phyloP scores from a whole-genome alignment of 352 stramenopile genomes.

The Phytopythium chamaehyphon region DNA sequence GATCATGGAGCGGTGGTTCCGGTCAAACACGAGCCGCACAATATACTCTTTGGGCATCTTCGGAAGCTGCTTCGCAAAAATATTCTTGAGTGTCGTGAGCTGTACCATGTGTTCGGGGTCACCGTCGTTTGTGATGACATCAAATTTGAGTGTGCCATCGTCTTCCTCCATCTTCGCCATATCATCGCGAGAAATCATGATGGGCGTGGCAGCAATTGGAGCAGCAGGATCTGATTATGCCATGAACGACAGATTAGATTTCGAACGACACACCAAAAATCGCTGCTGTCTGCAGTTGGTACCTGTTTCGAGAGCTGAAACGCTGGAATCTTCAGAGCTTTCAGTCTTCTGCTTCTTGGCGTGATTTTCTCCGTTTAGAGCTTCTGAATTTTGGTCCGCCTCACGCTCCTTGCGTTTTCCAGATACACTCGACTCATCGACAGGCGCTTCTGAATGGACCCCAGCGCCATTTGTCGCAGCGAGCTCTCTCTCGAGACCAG shows the following conservation, averaged over 20 bases:
- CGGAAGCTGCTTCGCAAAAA: conserved; percentile 96
- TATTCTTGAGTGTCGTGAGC: conserved; percentile 96
- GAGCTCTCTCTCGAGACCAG: too few relatives aligned
- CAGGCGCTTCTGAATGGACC: neutral
- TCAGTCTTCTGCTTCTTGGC: conserved; percentile 40
- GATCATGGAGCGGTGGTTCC: conserved; percentile 91
- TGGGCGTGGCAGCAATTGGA: conserved; percentile 16
- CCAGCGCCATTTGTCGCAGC: neutral
- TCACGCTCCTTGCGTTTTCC: conserved; percentile 22
- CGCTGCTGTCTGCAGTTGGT: neutral
- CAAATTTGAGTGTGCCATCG: conserved; percentile 71
- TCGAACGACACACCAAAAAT: neutral
- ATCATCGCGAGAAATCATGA: conserved; percentile 80
- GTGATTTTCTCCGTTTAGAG: conserved; percentile 2
- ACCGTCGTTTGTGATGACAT: conserved; percentile 91
- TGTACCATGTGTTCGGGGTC: conserved; percentile 84
- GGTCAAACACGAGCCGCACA: conserved; percentile 97
- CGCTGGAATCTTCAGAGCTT: neutral
- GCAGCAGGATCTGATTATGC: too few relatives aligned
- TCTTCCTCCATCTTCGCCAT: conserved; percentile 89
- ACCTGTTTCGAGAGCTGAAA: conserved; percentile 2
- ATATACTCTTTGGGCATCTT: conserved; percentile 99
- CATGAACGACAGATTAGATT: too few relatives aligned
- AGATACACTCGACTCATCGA: neutral
- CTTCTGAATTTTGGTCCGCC: neutral